A percentile compares a stretch with the other conserved stretches of the same genome.
These are phyloP conservation scores for Alternaria postmessia DNA, from an alignment of 2,329 filamentous ascomycete genomes.

Conservation along the genomic window DNA sequence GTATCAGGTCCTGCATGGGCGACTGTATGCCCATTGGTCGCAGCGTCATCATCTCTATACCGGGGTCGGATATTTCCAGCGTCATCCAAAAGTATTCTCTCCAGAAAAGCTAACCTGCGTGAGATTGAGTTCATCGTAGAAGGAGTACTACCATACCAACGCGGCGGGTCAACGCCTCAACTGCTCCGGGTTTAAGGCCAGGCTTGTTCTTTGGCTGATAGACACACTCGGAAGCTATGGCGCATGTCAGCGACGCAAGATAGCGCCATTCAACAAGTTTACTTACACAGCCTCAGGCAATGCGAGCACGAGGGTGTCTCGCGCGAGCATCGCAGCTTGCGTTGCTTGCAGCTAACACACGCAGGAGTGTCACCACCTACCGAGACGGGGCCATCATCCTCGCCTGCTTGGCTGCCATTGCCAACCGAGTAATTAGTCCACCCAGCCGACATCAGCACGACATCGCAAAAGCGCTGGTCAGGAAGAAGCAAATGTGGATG, in stretches of 20 bases:
- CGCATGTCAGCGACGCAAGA: conserved; percentile 17
- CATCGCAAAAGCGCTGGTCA: conserved; percentile 28
- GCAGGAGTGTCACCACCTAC: conserved; percentile 42
- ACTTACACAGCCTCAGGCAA: conserved; percentile 44
- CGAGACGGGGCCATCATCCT: conserved; percentile 34
- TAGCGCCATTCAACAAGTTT: background rate
- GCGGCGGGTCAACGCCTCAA: conserved; percentile 45
- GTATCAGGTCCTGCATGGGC: conserved; percentile 1
- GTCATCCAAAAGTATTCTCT: conserved; percentile 41
- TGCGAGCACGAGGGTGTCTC: conserved; percentile 44
- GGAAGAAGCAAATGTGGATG: conserved; percentile 28
- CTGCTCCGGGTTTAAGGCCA: conserved; percentile 44
- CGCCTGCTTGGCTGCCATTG: conserved; percentile 32
- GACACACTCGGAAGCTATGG: conserved; percentile 37
- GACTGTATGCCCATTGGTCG: background rate
- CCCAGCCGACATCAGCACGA: conserved; percentile 41
- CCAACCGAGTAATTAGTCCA: conserved; percentile 46
- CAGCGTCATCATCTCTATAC: conserved; percentile 22
- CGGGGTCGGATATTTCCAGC: conserved; percentile 33
- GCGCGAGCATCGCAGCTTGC: conserved; percentile 44
- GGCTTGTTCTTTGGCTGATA: conserved; percentile 47
- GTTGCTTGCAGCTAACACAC: conserved; percentile 44
- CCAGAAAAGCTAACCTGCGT: conserved; percentile 37
- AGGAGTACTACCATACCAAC: conserved; percentile 31
- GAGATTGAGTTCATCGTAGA: conserved; percentile 11